Evolutionary conservation across 2,329 filamentous ascomycete species (phyloP).

Genomic region (Lachnellula occidentalis): DNA sequence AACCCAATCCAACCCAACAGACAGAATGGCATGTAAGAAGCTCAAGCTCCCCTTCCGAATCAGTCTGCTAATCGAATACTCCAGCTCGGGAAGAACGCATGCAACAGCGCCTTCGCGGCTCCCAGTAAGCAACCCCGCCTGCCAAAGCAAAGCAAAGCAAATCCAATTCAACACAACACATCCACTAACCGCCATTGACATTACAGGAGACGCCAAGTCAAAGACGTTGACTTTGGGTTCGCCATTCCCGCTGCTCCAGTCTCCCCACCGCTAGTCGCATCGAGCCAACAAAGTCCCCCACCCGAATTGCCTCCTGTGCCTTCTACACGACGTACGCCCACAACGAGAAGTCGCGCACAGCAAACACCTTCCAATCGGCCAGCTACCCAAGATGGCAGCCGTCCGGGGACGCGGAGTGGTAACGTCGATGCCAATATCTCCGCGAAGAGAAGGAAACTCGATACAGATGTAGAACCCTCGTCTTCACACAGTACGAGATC

Average conservation of each 20-base stretch:
- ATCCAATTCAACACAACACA: slow-evolving; percentile 1
- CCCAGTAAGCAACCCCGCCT: slow-evolving; percentile 43
- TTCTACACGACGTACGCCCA: slow-evolving; percentile 17
- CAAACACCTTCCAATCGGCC: slow-evolving; percentile 2
- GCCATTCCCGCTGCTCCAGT: slow-evolving; percentile 37
- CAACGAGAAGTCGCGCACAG: slow-evolving; percentile 4
- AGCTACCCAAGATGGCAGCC: neutral
- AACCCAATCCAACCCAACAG: too few relatives aligned
- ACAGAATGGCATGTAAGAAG: slow-evolving; percentile 19
- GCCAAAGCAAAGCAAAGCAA: neutral
- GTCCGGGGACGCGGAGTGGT: slow-evolving; percentile 9
- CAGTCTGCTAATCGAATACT: slow-evolving; percentile 9
- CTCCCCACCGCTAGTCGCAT: neutral
- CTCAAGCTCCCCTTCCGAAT: neutral
- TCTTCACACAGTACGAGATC: slow-evolving; percentile 26
- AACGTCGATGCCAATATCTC: slow-evolving; percentile 30
- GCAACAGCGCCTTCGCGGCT: slow-evolving; percentile 59
- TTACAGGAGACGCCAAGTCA: slow-evolving; percentile 43
- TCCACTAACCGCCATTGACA: slow-evolving; percentile 34
- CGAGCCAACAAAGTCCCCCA: slow-evolving; percentile 12
- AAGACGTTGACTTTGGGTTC: slow-evolving; percentile 55
- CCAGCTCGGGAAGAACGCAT: slow-evolving; percentile 55
- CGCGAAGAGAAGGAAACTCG: slow-evolving; percentile 29
- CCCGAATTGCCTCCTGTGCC: slow-evolving; percentile 14
- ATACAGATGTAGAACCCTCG: slow-evolving; percentile 18